Conservation (phyloP, 75 land plant species). For the Sequoia sempervirens region DNA sequence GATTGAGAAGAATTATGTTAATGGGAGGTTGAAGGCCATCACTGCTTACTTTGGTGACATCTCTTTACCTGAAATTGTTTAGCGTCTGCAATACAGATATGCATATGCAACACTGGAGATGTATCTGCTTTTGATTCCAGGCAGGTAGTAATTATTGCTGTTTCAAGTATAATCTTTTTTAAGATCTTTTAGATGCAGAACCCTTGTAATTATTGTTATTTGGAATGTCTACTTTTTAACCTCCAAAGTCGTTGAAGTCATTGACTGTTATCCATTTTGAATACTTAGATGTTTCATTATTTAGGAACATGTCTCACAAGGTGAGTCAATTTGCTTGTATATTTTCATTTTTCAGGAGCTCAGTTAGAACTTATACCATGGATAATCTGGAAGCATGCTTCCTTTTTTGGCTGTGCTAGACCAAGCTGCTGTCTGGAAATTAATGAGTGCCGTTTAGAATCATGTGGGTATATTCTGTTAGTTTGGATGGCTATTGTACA, state of each 20-base stretch:
- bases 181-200: background rate
- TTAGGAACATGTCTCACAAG: background rate
- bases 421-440: background rate
- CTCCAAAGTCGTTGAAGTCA: background rate
- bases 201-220: background rate
- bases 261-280: background rate
- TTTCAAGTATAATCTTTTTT: background rate
- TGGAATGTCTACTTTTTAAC: background rate
- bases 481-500: conserved; percentile 2
- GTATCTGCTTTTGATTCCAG: background rate
- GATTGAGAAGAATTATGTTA: conserved; percentile 84
- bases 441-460: background rate
- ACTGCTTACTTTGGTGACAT: conserved; percentile 68
- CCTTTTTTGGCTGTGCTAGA: background rate
- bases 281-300: background rate
- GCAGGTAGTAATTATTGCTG: background rate
- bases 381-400: background rate
- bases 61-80: background rate
- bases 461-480: background rate
- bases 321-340: background rate
- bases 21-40: conserved; percentile 77
- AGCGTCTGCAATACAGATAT: background rate
- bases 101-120: background rate
- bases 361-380: background rate
- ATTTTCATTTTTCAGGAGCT: background rate